Percentiles rank a stretch among this genome's conserved stretches.
phyloP scores from a whole-genome alignment of 306 rosid species.

The Fragaria vesca region DNA sequence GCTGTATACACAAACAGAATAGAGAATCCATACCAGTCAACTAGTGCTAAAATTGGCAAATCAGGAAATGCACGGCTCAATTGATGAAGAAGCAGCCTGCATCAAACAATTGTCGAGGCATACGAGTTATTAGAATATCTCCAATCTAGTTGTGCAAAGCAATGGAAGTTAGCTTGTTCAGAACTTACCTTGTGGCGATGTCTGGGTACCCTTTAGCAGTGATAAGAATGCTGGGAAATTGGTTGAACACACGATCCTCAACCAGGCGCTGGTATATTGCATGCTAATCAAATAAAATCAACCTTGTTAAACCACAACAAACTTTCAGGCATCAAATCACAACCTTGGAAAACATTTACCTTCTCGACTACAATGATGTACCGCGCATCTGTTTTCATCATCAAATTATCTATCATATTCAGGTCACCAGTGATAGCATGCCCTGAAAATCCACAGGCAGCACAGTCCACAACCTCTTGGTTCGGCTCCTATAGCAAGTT shows the following conservation, averaged over 20 bases:
- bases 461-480: slow-evolving; percentile 68
- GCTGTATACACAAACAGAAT: neutral
- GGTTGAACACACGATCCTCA: slow-evolving; percentile 75
- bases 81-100: slow-evolving; percentile 78
- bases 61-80: slow-evolving; percentile 66
- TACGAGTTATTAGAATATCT: neutral
- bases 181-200: slow-evolving; percentile 72
- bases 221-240: slow-evolving; percentile 86
- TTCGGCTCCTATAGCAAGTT: slow-evolving; percentile 57
- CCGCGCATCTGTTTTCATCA: slow-evolving; percentile 70
- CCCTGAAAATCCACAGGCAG: slow-evolving; percentile 77
- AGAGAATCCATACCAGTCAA: slow-evolving; percentile 63
- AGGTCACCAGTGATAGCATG: slow-evolving; percentile 73
- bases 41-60: slow-evolving; percentile 78
- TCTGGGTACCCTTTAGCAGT: slow-evolving; percentile 96
- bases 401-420: slow-evolving; percentile 48
- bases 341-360: slow-evolving; percentile 38
- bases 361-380: slow-evolving; percentile 82
- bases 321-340: neutral
- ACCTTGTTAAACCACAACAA: neutral
- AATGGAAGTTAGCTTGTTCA: slow-evolving; percentile 14
- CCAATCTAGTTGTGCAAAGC: neutral
- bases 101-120: slow-evolving; percentile 1
- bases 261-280: slow-evolving; percentile 80
- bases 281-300: slow-evolving; percentile 45